Percentiles rank a stretch among this genome's conserved stretches.
These are phyloP conservation scores for Solanum etuberosum DNA, from an alignment of 257 asterid species.

Conservation along the genomic window DNA sequence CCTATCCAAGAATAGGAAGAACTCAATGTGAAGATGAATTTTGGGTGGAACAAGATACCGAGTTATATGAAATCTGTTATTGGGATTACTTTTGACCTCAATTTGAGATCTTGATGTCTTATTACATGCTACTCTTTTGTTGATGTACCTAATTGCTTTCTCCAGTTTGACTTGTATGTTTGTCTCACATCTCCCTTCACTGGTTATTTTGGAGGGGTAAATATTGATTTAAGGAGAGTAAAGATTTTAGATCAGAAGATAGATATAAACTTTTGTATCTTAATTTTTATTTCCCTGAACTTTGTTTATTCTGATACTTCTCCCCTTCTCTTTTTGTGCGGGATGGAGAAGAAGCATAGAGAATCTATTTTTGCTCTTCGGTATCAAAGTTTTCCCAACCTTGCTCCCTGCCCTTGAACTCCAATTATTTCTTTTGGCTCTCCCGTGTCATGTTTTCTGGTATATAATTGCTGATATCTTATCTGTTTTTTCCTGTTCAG, in stretches of 20 bases:
- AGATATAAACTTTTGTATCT: neutral
- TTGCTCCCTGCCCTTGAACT: neutral
- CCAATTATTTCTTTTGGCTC: neutral
- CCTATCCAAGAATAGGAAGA: neutral
- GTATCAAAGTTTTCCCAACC: neutral
- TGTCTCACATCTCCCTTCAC: neutral
- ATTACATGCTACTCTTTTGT: neutral
- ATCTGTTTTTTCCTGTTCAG: conserved; percentile 34
- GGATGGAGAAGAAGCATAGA: neutral
- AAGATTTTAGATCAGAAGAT: neutral
- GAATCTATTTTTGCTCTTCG: neutral
- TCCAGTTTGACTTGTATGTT: neutral
- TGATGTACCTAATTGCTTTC: neutral
- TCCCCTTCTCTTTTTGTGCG: neutral
- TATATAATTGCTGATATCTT: conserved; percentile 17
- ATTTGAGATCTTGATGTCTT: neutral
- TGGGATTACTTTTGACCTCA: neutral
- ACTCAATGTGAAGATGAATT: neutral
- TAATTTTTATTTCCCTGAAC: neutral
- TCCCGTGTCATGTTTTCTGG: neutral
- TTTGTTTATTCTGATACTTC: neutral
- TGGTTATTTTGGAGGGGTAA: neutral
- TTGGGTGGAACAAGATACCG: neutral
- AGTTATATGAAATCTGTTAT: neutral
- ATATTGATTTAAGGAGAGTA: neutral